These are phyloP conservation scores for Atkinsonella texensis DNA, from an alignment of 2,329 filamentous ascomycete genomes.

Conservation along the genomic window DNA sequence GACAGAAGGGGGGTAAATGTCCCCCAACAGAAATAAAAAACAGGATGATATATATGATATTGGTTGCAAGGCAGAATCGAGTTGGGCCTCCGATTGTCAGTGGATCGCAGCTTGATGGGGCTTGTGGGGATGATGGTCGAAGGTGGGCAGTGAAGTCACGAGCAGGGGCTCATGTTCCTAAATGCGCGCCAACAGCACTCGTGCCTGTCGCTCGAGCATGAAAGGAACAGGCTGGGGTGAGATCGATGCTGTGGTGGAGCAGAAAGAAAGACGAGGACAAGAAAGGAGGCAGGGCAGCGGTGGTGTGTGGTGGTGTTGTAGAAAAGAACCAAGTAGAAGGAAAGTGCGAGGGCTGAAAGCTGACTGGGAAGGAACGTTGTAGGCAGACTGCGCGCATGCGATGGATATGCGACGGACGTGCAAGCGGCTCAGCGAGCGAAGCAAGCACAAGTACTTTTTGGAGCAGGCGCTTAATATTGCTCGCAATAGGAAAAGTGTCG, in stretches of 20 bases:
- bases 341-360: conserved; percentile 2
- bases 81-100: not conserved
- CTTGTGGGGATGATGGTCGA: conserved; percentile 9
- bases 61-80: conserved; percentile 3
- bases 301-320: not conserved
- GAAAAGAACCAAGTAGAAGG: not conserved
- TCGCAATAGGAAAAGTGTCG: not conserved
- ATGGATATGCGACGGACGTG: not conserved
- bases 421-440: not conserved
- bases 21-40: not conserved
- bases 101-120: conserved; percentile 3
- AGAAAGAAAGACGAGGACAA: not conserved
- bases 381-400: not conserved
- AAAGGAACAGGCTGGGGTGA: not conserved
- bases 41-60: conserved; percentile 23
- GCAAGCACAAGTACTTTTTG: no score
- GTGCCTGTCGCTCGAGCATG: conserved; percentile 1
- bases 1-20: not conserved
- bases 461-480: not conserved
- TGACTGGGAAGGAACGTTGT: not conserved
- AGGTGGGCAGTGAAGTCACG: conserved; percentile 15
- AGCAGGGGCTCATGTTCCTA: conserved; percentile 20
- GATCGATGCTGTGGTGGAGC: not conserved
- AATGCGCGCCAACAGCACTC: conserved; percentile 6
- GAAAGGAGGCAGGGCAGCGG: not conserved